Base-by-base conservation (phyloP, 495 filamentous ascomycete species). In the Choiromyces venosus region DNA sequence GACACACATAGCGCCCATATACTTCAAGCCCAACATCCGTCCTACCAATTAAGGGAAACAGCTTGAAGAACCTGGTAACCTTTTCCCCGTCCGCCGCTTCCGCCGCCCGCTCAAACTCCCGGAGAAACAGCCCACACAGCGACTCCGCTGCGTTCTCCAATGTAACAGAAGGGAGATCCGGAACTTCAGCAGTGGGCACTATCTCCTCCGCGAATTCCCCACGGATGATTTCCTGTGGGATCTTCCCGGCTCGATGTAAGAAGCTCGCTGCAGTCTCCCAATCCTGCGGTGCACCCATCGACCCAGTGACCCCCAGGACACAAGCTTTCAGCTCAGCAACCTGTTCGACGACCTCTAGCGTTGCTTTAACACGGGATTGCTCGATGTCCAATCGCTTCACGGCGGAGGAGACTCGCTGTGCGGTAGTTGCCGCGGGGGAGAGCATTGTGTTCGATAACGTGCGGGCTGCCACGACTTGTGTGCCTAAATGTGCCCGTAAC, bases 221-320 rank as follows among this genome's bases (percentile, higher is more conserved):
- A 69, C 91, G 85, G 65, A 94, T 85, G 73, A 97, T 93, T 0
- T 90, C 86, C 25, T 87, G 83, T 0, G 95, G 93, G 56, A 99
- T 90, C 75, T 91, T 88, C 61, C 88, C 87, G 6, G 96, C 93
- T 16, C 95, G 89, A 68, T 90, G 88, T 61, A 98, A 86, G 82
- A 97, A 98, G 42, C 87, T 91, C 52, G 95, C 95, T 5, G 95
- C 95, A 0, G 91, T 94, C 84, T 99, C 95, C 96, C 96, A 99
- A 83, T 98, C 96, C 82, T 99, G 95, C 52, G 96, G 91, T 2
- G 93, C 95, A 18, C 95, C 96, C 95, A 99, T 98, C 56, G 92
- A 94, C 25, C 93, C 94, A 19, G 92, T 89, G 37, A 98, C 93
- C n/a, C 95, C 96, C 29, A 97, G 87, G 56, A 98, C 92, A 80